Base-by-base conservation (phyloP, 495 filamentous ascomycete species). In the Penicillium roqueforti region DNA sequence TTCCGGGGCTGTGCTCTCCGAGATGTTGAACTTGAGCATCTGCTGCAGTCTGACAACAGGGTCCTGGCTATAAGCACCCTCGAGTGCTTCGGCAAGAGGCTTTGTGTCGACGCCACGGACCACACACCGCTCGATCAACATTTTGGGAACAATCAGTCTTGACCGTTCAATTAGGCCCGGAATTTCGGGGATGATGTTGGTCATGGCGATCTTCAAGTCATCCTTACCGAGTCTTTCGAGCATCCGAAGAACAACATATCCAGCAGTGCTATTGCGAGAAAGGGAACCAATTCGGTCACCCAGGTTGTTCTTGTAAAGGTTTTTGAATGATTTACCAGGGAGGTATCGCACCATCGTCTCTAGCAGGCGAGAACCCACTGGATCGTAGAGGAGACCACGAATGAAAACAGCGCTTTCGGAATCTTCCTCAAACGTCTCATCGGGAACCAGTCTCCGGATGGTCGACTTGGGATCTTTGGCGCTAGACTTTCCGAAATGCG, bases 261-360 rank as follows among this genome's bases (percentile, higher is more conserved):
- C 84, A 8, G 93, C 90, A 52, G 90, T 89, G 56, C 90, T 90
- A 67, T 97, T 97, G 39, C 89, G 86, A 1, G 92, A 79, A 31
- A 96, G 74, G 34, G 80, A 87, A 3, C 81, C 81, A 40, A 97
- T 85, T 6, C 89, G 81, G 1, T 85, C 84, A 51, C 81, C 82
- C 55, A 97, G 87, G 54, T 87, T 81, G 42, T 83, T 82, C 38
- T 78, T 80, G 63, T 92, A 87, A 0, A 98, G 67, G 19, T 80
- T 78, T 65, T 96, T 96, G 79, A 97, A 97, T 18, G 88, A 77
- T 62, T 89, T 95, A 26, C 89, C 91, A 0, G 92, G 91, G 26
- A 87, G 86, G 60, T 84, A 76, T 9, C 80, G 79, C 54, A 96
- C 80, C 51, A 98, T 84, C 2, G 84, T 87, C 66, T 98, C 93